phyloP scores from a whole-genome alignment of 2,329 filamentous ascomycete genomes.

The Neospermospora avenae region DNA sequence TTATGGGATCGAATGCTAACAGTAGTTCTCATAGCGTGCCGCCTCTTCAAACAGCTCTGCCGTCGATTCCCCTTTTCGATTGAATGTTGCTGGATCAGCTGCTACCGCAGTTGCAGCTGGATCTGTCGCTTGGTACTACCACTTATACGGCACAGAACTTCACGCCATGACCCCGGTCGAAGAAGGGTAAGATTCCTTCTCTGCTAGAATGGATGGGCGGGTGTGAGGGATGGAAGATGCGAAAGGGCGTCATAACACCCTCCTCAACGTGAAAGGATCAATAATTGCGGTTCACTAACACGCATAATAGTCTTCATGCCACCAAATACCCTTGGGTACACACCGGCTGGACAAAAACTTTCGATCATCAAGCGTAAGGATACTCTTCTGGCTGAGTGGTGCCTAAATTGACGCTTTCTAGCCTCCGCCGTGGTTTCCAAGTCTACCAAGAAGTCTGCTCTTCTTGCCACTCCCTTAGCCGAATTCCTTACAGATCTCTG shows the following conservation, averaged over 20 bases:
- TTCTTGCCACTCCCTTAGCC: slow-evolving; percentile 92
- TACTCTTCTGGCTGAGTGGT: slow-evolving; percentile 5
- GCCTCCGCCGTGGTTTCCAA: slow-evolving; percentile 97
- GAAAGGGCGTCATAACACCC: slow-evolving; percentile 14
- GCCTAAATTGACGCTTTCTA: slow-evolving; percentile 39
- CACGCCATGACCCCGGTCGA: slow-evolving; percentile 90
- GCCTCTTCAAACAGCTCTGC: slow-evolving; percentile 71
- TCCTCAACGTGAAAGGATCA: background rate
- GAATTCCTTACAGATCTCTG: slow-evolving; percentile 88
- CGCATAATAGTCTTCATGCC: slow-evolving; percentile 70
- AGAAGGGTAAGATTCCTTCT: slow-evolving; percentile 82
- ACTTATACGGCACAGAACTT: slow-evolving; percentile 85
- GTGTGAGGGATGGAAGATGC: too few species aligned
- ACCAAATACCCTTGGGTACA: slow-evolving; percentile 96
- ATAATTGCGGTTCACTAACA: slow-evolving; percentile 30
- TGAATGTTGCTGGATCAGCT: slow-evolving; percentile 82
- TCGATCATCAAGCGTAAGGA: slow-evolving; percentile 92
- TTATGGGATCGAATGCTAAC: slow-evolving; percentile 38
- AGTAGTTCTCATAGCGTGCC: slow-evolving; percentile 49
- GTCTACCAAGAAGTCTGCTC: slow-evolving; percentile 99
- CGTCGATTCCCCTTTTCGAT: slow-evolving; percentile 70
- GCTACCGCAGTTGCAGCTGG: slow-evolving; percentile 85
- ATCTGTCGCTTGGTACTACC: slow-evolving; percentile 95
- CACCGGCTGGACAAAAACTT: slow-evolving; percentile 87
- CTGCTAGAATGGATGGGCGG: slow-evolving; percentile 4